phyloP scores from a whole-genome alignment of 1,284 basidiomycete genomes.

The Irpex lacteus region DNA sequence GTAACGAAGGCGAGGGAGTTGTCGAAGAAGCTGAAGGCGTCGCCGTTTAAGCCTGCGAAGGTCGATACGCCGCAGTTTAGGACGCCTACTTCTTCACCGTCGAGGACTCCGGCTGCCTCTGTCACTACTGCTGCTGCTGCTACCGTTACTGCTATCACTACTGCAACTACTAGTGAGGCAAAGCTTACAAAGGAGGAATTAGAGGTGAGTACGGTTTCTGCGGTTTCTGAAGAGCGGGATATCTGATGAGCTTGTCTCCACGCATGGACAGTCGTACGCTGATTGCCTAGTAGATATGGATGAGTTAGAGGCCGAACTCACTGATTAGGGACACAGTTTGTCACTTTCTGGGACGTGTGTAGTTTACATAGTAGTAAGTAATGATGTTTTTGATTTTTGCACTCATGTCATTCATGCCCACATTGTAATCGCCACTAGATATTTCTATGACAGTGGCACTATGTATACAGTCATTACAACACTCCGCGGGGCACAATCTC shows the following conservation, averaged over 20 bases:
- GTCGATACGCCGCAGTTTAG: not conserved
- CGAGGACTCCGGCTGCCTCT: not conserved
- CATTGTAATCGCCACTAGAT: not conserved
- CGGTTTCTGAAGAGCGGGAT: conserved; percentile 34
- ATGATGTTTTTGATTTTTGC: too few species aligned
- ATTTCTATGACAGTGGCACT: not conserved
- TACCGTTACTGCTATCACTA: not conserved
- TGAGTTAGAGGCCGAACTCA: conserved; percentile 14
- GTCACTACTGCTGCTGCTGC: not conserved
- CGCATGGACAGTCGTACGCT: conserved; percentile 34
- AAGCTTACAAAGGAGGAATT: not conserved
- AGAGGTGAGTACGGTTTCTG: not conserved
- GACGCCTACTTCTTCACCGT: not conserved
- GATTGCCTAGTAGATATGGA: conserved; percentile 13
- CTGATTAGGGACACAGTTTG: not conserved
- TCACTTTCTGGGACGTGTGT: too few species aligned
- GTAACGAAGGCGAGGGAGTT: not conserved
- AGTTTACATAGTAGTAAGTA: too few species aligned
- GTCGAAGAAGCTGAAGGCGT: not conserved
- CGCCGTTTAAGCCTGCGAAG: conserved; percentile 2
- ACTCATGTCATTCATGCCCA: not conserved
- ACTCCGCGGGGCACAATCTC: too few species aligned
- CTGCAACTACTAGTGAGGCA: not conserved
- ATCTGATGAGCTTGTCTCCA: conserved; percentile 37
- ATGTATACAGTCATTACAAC: too few species aligned